A percentile compares a stretch with the other conserved stretches of the same genome.
These are phyloP conservation scores for Durusdinium trenchii DNA, from an alignment of 73 alveolate genomes.

Conservation along the genomic window DNA sequence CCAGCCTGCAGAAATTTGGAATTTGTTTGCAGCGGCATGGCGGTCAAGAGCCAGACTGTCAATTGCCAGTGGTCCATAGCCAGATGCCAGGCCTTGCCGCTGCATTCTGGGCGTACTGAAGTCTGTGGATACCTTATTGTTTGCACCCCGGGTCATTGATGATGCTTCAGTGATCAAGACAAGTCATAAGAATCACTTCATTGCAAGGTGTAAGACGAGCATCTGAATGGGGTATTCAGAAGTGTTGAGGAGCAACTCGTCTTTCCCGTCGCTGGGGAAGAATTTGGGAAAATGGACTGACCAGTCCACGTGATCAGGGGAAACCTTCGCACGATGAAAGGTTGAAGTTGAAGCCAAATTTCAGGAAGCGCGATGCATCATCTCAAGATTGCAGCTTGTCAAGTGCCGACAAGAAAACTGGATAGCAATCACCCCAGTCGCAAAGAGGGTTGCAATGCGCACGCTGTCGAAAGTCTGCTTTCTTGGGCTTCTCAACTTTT, in stretches of 20 bases:
- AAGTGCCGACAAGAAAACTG: background rate
- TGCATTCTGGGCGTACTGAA: conserved; percentile 9
- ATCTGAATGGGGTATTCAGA: conserved; percentile 65
- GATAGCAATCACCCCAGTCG: conserved; percentile 83
- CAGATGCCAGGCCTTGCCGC: conserved; percentile 12
- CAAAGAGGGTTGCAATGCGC: conserved; percentile 90
- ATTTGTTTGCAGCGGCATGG: background rate
- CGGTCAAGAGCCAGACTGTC: background rate
- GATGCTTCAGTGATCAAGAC: background rate
- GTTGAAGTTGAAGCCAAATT: background rate
- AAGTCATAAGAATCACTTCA: too few species aligned
- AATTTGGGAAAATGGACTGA: conserved; percentile 74
- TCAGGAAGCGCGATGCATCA: background rate
- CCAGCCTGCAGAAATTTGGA: conserved; percentile 35
- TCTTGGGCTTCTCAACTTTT: conserved; percentile 70
- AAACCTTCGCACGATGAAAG: background rate
- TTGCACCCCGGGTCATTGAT: background rate
- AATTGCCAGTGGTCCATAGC: background rate
- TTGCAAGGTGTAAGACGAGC: background rate
- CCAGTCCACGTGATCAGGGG: conserved; percentile 90
- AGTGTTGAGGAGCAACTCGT: conserved; percentile 56
- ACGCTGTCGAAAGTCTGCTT: conserved; percentile 81
- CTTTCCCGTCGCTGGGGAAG: conserved; percentile 13
- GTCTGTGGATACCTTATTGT: background rate
- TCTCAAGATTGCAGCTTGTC: background rate